Conservation (phyloP, 75 land plant species). For the Gnetum montanum region DNA sequence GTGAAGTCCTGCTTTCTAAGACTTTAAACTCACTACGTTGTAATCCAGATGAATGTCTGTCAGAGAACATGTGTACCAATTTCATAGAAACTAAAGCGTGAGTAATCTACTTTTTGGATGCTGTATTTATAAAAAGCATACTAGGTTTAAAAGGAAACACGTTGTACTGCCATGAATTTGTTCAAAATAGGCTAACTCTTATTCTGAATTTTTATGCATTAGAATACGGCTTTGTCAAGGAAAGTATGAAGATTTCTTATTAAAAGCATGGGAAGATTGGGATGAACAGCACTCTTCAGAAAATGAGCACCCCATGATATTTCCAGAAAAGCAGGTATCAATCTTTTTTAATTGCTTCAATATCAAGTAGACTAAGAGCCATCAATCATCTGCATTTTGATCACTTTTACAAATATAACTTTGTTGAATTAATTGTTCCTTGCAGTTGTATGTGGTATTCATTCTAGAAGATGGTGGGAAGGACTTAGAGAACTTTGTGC, state of each 20-base stretch:
- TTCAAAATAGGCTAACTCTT: too few relatives aligned
- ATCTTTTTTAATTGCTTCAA: too few relatives aligned
- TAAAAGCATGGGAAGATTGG: constrained; percentile 89
- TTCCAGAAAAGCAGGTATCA: constrained; percentile 77
- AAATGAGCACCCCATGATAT: constrained; percentile 88
- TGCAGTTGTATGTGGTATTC: constrained; percentile 78
- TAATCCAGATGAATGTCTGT: constrained; percentile 7
- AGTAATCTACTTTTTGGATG: too few relatives aligned
- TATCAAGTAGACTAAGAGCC: too few relatives aligned
- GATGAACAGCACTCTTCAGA: constrained; percentile 73
- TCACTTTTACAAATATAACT: too few relatives aligned
- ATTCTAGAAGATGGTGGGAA: constrained; percentile 84
- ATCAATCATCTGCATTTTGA: too few relatives aligned
- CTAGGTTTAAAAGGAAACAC: too few relatives aligned
- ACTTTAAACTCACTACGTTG: constrained; percentile 67
- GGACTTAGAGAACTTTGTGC: constrained; percentile 85
- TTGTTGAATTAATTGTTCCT: constrained; percentile 2
- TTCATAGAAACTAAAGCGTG: constrained; percentile 88
- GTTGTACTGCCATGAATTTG: too few relatives aligned
- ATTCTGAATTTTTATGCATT: too few relatives aligned
- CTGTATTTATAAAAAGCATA: too few relatives aligned
- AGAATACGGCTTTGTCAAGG: constrained; percentile 86
- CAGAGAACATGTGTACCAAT: constrained; percentile 32
- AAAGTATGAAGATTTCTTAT: constrained; percentile 48
- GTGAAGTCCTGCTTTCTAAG: constrained; percentile 61